Conservation (phyloP, 192 early-diverging fungal species). For the Phlyctochytrium planicorne region DNA sequence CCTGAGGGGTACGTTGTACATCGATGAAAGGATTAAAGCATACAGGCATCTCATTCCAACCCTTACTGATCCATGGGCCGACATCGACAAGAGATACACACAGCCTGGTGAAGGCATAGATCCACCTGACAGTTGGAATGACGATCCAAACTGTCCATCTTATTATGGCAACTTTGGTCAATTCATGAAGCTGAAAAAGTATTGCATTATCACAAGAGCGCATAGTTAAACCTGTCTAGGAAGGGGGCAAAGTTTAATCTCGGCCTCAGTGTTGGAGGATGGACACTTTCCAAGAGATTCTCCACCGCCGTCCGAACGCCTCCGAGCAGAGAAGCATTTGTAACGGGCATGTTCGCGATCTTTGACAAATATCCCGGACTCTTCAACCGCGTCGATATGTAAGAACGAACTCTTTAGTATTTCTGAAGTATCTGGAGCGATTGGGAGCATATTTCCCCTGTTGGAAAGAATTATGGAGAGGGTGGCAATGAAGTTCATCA, state of each 20-base stretch:
- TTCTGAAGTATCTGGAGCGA: conserved; percentile 23
- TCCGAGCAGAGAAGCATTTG: conserved; percentile 33
- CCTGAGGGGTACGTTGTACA: too few relatives aligned
- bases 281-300: conserved; percentile 48
- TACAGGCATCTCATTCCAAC: conserved; percentile 37
- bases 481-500: conserved; percentile 58
- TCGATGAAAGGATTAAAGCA: too few relatives aligned
- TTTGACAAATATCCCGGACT: conserved; percentile 40
- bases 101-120: conserved; percentile 28
- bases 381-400: conserved; percentile 46
- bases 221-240: not conserved
- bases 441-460: conserved; percentile 53
- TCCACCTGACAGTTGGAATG: conserved; percentile 44
- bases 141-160: conserved; percentile 1
- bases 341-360: conserved; percentile 27
- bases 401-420: conserved; percentile 4
- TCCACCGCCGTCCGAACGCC: conserved; percentile 42
- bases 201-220: not conserved
- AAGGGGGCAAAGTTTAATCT: conserved; percentile 45
- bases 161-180: conserved; percentile 51
- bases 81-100: conserved; percentile 43
- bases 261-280: conserved; percentile 50
- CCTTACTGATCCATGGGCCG: conserved; percentile 46
- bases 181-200: conserved; percentile 47
- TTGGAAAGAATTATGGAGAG: conserved; percentile 40